These are phyloP conservation scores for Coniochaeta sp. DNA, from an alignment of 2,329 filamentous ascomycete genomes.

Conservation along the genomic window DNA sequence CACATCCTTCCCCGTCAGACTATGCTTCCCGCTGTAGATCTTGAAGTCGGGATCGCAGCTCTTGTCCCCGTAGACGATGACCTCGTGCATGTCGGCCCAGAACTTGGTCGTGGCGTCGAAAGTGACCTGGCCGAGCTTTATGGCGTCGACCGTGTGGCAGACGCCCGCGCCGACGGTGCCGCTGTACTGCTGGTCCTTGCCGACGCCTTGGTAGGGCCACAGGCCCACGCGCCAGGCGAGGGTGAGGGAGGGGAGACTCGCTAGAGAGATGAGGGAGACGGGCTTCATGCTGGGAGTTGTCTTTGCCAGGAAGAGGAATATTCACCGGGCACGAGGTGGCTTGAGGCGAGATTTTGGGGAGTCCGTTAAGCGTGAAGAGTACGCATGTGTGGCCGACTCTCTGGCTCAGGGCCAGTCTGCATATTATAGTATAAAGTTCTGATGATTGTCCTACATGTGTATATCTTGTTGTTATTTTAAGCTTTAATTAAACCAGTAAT, in stretches of 20 bases:
- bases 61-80: not conserved
- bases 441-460: too few species aligned
- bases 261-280: not conserved
- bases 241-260: not conserved
- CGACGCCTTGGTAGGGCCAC: not conserved
- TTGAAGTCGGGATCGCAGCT: not conserved
- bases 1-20: not conserved
- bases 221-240: not conserved
- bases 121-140: not conserved
- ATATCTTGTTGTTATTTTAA: not conserved
- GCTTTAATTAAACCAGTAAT: not conserved
- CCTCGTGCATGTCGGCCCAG: not conserved
- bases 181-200: not conserved
- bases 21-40: not conserved
- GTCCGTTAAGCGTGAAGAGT: not conserved
- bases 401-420: not conserved
- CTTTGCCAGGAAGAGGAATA: not conserved
- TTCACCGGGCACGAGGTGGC: not conserved
- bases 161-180: not conserved
- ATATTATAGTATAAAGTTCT: not conserved
- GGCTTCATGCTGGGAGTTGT: not conserved
- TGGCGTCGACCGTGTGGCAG: not conserved
- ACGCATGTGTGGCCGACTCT: not conserved
- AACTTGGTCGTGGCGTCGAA: not conserved
- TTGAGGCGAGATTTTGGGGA: not conserved